Evolutionary conservation across 2,329 filamentous ascomycete genomes (phyloP), one percentile per base, ranked within the genome.

Genomic region (Neurospora sp.): DNA sequence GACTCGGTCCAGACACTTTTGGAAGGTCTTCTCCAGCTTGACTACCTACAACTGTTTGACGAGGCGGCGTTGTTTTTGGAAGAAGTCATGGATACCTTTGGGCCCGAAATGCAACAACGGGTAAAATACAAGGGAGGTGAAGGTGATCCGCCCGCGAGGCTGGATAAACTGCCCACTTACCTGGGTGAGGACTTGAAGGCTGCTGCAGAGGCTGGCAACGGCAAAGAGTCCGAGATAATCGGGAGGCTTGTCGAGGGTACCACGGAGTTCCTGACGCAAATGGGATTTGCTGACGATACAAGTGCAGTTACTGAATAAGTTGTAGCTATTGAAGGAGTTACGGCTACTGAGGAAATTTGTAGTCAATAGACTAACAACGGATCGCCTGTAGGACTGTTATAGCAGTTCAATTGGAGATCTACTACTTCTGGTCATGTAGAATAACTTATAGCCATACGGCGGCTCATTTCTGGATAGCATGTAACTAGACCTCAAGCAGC

Each of bases 41-140:
- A 77, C 52, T 76, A 75, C 66, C 75, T 77, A 40, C 28, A 66
- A 37, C 70, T 78, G 23, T 74, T 73, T 67, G 66, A 76, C 8
- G 68, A 72, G 19, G 73, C 73, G 19, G 66, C 72, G 6, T 66
- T 57, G 12, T 40, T 77, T 17, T 67, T 76, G 23, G 65, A 68
- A 62, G 33, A 62, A 8, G 65, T 75, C 5, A 40, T 33, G n/a
- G 46, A 36, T 17, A 69, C 68, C 33, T 72, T 72, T 15, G 68
- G 66, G 1, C 10, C 38, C 6, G 57, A 68, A 3, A 62, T 70
- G 10, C 41, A 38, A 40, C 17, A 62, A 17, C 28, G 15, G 15
- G 52, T 62, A 5, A 36, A 62, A 28, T 62, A 33, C 12, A 62
- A 62, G 52, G 52, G 23, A 15, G 15, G 12, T 2, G 52, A 36